phyloP scores from a whole-genome alignment of 352 stramenopile species.

The Phytopythium litorale region DNA sequence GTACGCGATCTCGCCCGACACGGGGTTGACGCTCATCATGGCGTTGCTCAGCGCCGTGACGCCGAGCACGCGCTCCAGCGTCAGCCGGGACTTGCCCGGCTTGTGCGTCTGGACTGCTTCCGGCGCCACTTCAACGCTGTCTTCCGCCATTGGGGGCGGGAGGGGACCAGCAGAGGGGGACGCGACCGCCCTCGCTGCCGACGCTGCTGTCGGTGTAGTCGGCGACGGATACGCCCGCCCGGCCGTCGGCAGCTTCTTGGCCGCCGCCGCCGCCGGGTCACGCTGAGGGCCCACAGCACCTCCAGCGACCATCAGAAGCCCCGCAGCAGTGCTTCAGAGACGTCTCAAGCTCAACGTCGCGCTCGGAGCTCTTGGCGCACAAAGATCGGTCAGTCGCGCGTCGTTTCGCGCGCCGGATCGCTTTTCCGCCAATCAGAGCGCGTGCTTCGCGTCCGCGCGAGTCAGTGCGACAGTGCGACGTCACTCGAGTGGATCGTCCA shows the following conservation, averaged over 20 bases:
- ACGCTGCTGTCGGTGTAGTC: neutral
- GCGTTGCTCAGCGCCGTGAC: slow-evolving; percentile 72
- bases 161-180: neutral
- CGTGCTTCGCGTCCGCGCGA: neutral
- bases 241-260: neutral
- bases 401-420: slow-evolving; percentile 6
- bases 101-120: slow-evolving; percentile 3
- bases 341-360: neutral
- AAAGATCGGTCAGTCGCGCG: neutral
- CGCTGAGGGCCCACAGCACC: neutral
- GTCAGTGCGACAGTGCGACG: neutral
- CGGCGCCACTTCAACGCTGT: neutral
- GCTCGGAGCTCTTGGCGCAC: neutral
- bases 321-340: no score
- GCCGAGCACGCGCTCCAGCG: slow-evolving; percentile 77
- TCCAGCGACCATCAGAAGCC: neutral
- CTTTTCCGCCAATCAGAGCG: slow-evolving; percentile 4
- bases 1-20: slow-evolving; percentile 83
- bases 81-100: slow-evolving; percentile 45
- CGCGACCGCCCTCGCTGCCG: neutral
- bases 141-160: neutral
- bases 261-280: neutral
- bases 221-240: neutral
- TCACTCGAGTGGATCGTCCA: neutral
- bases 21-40: slow-evolving; percentile 70